Percentiles rank a stretch among this genome's conserved stretches.
These are phyloP conservation scores for Exsudoporus floridanus DNA, from an alignment of 1,284 basidiomycete genomes.

Conservation along the genomic window DNA sequence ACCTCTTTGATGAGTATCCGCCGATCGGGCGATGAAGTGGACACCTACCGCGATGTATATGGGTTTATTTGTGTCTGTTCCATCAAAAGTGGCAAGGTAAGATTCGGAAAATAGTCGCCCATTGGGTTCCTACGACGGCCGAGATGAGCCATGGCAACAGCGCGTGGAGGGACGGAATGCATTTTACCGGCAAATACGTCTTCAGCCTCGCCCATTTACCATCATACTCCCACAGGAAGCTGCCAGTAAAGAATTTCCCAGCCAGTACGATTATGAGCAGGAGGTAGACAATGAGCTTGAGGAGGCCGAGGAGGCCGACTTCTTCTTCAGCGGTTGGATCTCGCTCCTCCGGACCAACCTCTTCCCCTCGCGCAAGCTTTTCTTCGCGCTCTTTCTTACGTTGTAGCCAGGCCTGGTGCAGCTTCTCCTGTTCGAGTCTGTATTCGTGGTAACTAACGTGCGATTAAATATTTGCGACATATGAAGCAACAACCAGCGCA, in stretches of 20 bases:
- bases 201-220: constrained; percentile 56
- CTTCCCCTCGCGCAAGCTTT: constrained; percentile 70
- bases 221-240: constrained; percentile 76
- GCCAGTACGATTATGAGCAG: constrained; percentile 55
- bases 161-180: background rate
- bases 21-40: constrained; percentile 6
- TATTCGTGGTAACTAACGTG: constrained; percentile 64
- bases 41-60: constrained; percentile 79
- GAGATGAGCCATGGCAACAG: constrained; percentile 7
- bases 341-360: constrained; percentile 65
- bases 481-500: constrained; percentile 20
- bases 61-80: constrained; percentile 64
- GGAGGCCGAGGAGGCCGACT: constrained; percentile 59
- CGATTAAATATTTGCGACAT: constrained; percentile 12
- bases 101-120: constrained; percentile 74
- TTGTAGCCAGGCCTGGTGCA: constrained; percentile 65
- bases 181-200: constrained; percentile 61
- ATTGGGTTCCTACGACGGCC: constrained; percentile 42
- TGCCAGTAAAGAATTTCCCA: constrained; percentile 80
- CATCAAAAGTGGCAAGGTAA: constrained; percentile 74
- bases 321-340: constrained; percentile 71
- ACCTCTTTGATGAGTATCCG: constrained; percentile 12
- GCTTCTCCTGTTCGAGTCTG: constrained; percentile 56
- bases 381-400: constrained; percentile 69
- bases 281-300: constrained; percentile 66